These are phyloP conservation scores for Sclerotinia sclerotiorum DNA, from an alignment of 2,329 filamentous ascomycete genomes.

Conservation along the genomic window DNA sequence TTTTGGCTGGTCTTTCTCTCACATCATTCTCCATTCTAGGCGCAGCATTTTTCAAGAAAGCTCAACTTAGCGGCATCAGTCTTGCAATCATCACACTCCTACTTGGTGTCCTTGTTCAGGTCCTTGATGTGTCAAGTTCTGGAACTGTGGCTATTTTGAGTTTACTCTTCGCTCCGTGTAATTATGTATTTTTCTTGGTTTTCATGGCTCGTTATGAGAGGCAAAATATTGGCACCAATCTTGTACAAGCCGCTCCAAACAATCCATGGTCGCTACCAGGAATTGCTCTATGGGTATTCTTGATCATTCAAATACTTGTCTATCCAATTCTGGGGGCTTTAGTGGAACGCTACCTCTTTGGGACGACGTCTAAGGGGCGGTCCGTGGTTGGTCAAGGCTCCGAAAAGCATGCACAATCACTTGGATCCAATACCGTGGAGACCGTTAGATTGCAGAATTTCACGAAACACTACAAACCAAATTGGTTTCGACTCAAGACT, in stretches of 20 bases:
- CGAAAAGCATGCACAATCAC: neutral
- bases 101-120: constrained; percentile 79
- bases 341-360: constrained; percentile 73
- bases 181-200: constrained; percentile 78
- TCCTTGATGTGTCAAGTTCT: constrained; percentile 59
- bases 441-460: constrained; percentile 73
- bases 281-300: constrained; percentile 74
- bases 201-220: constrained; percentile 76
- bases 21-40: constrained; percentile 79
- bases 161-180: constrained; percentile 81
- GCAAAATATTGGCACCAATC: constrained; percentile 56
- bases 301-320: constrained; percentile 72
- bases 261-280: constrained; percentile 70
- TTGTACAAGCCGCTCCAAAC: constrained; percentile 60
- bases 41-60: constrained; percentile 80
- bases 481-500: constrained; percentile 55
- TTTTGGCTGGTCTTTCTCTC: constrained; percentile 74
- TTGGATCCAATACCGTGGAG: constrained; percentile 30
- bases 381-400: constrained; percentile 46
- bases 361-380: constrained; percentile 66
- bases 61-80: constrained; percentile 83
- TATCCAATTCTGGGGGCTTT: constrained; percentile 75
- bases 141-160: constrained; percentile 67
- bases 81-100: constrained; percentile 71
- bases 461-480: constrained; percentile 74